These are phyloP conservation scores for Handroanthus guayacan DNA, from an alignment of 257 asterid species.

Conservation along the genomic window DNA sequence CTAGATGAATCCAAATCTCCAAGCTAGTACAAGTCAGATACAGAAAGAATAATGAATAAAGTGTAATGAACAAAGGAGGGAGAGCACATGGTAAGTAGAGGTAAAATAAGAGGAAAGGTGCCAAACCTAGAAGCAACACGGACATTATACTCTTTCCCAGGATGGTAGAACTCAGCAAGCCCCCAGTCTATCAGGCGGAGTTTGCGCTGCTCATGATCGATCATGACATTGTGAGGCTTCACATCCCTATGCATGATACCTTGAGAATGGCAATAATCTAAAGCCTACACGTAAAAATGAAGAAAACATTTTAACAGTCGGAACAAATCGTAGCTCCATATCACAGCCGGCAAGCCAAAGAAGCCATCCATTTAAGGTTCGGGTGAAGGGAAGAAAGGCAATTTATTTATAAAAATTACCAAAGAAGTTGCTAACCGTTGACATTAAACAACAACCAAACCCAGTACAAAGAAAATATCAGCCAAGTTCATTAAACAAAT, in stretches of 20 bases:
- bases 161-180: constrained; percentile 73
- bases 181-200: constrained; percentile 72
- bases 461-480: neutral
- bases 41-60: neutral
- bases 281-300: constrained; percentile 46
- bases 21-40: neutral
- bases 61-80: constrained; percentile 1
- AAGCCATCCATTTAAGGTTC: neutral
- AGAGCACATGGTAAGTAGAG: neutral
- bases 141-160: constrained; percentile 69
- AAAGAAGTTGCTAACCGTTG: constrained; percentile 4
- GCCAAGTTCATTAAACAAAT: constrained; percentile 23
- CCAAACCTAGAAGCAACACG: constrained; percentile 70
- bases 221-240: constrained; percentile 75
- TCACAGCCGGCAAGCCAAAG: constrained; percentile 18
- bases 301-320: constrained; percentile 25
- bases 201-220: constrained; percentile 68
- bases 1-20: neutral
- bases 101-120: constrained; percentile 31
- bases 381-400: neutral
- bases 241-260: constrained; percentile 81
- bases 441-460: constrained; percentile 5
- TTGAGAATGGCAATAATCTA: constrained; percentile 73
- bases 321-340: constrained; percentile 11
- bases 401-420: neutral